A percentile compares a stretch with the other conserved stretches of the same genome.
Conservation (phyloP, 352 stramenopile species). For the Phytophthora pini region DNA sequence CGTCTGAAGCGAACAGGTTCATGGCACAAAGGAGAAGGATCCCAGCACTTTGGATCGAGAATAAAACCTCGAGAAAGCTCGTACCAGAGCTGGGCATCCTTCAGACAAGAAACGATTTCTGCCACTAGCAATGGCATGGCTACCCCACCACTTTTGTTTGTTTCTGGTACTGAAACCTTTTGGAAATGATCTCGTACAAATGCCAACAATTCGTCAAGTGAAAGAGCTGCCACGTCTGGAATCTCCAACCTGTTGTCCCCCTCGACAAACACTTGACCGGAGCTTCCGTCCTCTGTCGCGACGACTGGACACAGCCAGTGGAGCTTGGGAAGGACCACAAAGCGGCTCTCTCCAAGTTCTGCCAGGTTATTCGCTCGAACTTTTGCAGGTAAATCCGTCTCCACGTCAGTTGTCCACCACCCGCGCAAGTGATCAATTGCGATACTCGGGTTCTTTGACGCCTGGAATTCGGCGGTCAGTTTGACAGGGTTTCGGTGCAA, state of each 20-base stretch:
- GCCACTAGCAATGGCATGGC: constrained; percentile 70
- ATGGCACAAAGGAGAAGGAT: constrained; percentile 55
- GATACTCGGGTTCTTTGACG: constrained; percentile 39
- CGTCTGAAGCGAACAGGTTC: constrained; percentile 61
- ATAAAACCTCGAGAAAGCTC: constrained; percentile 72
- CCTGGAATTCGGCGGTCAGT: neutral
- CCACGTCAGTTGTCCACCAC: constrained; percentile 70
- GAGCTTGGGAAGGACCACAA: constrained; percentile 73
- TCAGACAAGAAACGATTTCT: constrained; percentile 48
- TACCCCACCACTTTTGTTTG: constrained; percentile 38
- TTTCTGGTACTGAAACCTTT: constrained; percentile 20
- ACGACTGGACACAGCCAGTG: constrained; percentile 69
- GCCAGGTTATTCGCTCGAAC: constrained; percentile 40
- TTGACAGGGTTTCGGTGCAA: constrained; percentile 43
- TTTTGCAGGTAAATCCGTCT: constrained; percentile 46
- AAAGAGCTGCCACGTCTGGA: constrained; percentile 36
- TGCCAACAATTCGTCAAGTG: constrained; percentile 42
- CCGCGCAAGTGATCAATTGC: constrained; percentile 56
- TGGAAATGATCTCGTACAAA: constrained; percentile 53
- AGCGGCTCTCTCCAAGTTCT: constrained; percentile 47
- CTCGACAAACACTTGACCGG: constrained; percentile 31
- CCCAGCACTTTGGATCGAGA: constrained; percentile 64
- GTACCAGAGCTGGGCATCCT: constrained; percentile 35
- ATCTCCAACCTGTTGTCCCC: constrained; percentile 46
- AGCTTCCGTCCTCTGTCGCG: constrained; percentile 33